Percentiles rank a stretch among this genome's conserved stretches.
These are phyloP conservation scores for Lactarius indigo DNA, from an alignment of 768 basidiomycete genomes.

Conservation along the genomic window DNA sequence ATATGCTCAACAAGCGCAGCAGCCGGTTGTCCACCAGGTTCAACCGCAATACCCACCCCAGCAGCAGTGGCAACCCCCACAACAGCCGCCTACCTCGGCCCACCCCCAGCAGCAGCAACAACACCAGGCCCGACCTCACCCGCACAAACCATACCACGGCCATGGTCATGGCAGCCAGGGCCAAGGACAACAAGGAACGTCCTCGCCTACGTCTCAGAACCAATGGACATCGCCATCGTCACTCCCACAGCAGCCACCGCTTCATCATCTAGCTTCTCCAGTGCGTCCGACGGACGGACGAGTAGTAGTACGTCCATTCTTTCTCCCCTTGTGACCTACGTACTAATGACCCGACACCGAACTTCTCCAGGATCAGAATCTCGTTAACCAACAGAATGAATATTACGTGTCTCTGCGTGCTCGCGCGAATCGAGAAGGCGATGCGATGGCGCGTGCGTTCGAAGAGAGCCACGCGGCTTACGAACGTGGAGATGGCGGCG, in stretches of 20 bases:
- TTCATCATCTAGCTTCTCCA: slow-evolving; percentile 3
- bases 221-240: background rate
- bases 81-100: slow-evolving; percentile 14
- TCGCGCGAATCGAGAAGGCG: slow-evolving; percentile 74
- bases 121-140: slow-evolving; percentile 23
- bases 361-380: slow-evolving; percentile 46
- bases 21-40: slow-evolving; percentile 5
- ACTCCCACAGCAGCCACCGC: background rate
- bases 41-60: slow-evolving; percentile 14
- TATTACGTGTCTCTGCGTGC: slow-evolving; percentile 69
- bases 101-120: slow-evolving; percentile 9
- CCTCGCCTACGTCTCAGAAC: background rate
- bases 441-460: slow-evolving; percentile 69
- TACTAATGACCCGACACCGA: background rate
- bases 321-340: slow-evolving; percentile 2
- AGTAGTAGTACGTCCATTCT: slow-evolving; percentile 21
- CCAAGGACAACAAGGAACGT: background rate
- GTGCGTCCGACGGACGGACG: slow-evolving; percentile 13
- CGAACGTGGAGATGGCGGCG: slow-evolving; percentile 62
- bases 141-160: slow-evolving; percentile 25
- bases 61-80: slow-evolving; percentile 21
- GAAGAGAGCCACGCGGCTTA: slow-evolving; percentile 77
- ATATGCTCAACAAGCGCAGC: slow-evolving; percentile 20
- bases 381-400: slow-evolving; percentile 63
- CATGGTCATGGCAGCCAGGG: slow-evolving; percentile 25